Conservation (phyloP, 176 grass and related monocot species). For the Carex kokanica region DNA sequence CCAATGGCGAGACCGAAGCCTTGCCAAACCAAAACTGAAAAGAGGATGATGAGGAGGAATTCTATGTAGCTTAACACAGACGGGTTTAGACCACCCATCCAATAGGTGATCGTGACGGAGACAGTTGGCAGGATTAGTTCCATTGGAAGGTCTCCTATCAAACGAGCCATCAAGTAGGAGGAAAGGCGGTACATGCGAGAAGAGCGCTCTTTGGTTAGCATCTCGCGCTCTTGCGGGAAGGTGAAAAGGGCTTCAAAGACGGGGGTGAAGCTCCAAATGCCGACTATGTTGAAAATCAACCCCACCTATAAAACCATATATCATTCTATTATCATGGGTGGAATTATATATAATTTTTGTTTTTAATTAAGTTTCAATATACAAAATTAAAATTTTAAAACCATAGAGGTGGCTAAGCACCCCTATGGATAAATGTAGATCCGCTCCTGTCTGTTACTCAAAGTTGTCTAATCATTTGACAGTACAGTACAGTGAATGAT, state of each 20-base stretch:
- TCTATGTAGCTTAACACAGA: conserved; percentile 9
- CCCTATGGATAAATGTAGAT: too few relatives aligned
- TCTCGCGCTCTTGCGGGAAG: conserved; percentile 42
- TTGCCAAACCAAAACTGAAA: conserved; percentile 31
- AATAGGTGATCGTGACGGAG: conserved; percentile 38
- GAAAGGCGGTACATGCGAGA: conserved; percentile 45
- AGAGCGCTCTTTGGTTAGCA: conserved; percentile 41
- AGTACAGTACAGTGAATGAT: neutral
- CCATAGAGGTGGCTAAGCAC: too few relatives aligned
- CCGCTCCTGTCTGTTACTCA: neutral
- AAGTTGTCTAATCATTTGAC: neutral
- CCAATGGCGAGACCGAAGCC: conserved; percentile 42
- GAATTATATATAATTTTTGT: too few relatives aligned
- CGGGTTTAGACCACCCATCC: conserved; percentile 42
- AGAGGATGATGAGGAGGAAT: conserved; percentile 26
- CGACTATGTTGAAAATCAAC: conserved; percentile 34
- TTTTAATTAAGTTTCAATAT: too few relatives aligned
- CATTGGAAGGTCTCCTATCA: conserved; percentile 40
- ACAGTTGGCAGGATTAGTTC: conserved; percentile 41
- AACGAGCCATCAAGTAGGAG: conserved; percentile 34
- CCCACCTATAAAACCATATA: conserved; percentile 16
- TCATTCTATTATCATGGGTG: too few relatives aligned
- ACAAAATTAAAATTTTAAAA: too few relatives aligned
- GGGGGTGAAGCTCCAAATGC: conserved; percentile 41
- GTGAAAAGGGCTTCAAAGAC: conserved; percentile 38